Evolutionary conservation across 2,329 filamentous ascomycete genomes (phyloP).

Genomic region (Trichoderma breve): DNA sequence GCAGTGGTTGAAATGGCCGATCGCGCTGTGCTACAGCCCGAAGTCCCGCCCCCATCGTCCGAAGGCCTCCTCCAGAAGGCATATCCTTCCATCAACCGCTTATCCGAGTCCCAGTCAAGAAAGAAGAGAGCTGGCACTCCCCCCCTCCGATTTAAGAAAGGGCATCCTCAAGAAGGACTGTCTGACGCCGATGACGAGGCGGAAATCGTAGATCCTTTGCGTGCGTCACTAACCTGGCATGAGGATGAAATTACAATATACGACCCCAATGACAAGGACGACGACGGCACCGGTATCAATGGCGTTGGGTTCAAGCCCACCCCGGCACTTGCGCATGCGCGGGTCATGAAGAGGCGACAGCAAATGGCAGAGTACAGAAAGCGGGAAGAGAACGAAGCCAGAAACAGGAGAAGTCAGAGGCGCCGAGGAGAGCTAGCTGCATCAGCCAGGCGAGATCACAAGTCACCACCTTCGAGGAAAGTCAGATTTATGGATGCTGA

Average conservation of each 20-base stretch:
- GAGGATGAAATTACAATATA: constrained; percentile 67
- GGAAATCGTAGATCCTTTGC: constrained; percentile 50
- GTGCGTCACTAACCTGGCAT: constrained; percentile 64
- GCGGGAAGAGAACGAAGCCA: constrained; percentile 59
- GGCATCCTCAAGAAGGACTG: constrained; percentile 24
- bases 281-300: constrained; percentile 66
- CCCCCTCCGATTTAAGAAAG: constrained; percentile 34
- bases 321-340: constrained; percentile 56
- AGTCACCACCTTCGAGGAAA: constrained; percentile 32
- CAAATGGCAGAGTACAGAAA: constrained; percentile 63
- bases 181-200: constrained; percentile 35
- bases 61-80: not conserved
- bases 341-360: constrained; percentile 55
- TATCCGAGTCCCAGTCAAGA: constrained; percentile 40
- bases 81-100: constrained; percentile 40
- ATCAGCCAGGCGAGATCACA: constrained; percentile 28
- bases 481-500: constrained; percentile 45
- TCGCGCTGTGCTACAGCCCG: not conserved
- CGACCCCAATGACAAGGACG: constrained; percentile 62
- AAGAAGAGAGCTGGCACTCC: constrained; percentile 41
- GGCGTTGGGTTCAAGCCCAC: constrained; percentile 66
- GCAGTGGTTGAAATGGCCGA: not conserved
- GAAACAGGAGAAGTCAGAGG: constrained; percentile 53
- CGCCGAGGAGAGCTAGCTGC: constrained; percentile 39
- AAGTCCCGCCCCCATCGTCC: not conserved